A percentile compares a stretch with the other conserved stretches of the same genome.
phyloP scores from a whole-genome alignment of 139 green algal species.

The Chlorella sp. region DNA sequence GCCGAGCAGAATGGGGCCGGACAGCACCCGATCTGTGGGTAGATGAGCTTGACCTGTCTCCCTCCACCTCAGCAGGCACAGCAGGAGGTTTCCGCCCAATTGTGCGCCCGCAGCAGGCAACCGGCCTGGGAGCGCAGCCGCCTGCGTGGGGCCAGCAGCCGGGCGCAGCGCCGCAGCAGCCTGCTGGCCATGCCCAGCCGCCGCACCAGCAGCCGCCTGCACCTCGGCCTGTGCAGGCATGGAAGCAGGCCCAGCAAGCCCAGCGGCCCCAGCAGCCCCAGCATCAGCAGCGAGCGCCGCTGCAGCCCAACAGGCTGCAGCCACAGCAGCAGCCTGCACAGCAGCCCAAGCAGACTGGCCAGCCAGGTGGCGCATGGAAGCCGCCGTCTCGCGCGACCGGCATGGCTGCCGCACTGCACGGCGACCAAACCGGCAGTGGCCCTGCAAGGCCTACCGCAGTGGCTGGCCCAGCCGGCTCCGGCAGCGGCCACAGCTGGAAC shows the following conservation, averaged over 20 bases:
- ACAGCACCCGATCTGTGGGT: background rate
- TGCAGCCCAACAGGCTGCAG: slow-evolving; percentile 2
- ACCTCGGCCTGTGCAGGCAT: background rate
- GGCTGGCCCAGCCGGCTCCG: background rate
- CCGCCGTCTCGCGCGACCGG: background rate
- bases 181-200: background rate
- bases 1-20: background rate
- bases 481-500: background rate
- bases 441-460: background rate
- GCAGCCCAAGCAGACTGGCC: background rate
- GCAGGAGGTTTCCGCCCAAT: background rate
- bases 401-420: background rate
- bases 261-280: background rate
- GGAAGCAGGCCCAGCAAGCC: background rate
- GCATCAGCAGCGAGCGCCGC: background rate
- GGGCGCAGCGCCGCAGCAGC: background rate
- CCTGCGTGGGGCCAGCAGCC: background rate
- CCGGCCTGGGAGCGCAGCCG: background rate
- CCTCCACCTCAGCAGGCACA: background rate
- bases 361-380: background rate
- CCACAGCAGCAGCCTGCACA: background rate
- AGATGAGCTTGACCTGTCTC: background rate
- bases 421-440: background rate
- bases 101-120: background rate
- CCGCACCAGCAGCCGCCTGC: no score